Evolutionary conservation across 129 eudicot species (phyloP), one percentile per base, ranked within the genome.

Genomic region (Arctium lappa): DNA sequence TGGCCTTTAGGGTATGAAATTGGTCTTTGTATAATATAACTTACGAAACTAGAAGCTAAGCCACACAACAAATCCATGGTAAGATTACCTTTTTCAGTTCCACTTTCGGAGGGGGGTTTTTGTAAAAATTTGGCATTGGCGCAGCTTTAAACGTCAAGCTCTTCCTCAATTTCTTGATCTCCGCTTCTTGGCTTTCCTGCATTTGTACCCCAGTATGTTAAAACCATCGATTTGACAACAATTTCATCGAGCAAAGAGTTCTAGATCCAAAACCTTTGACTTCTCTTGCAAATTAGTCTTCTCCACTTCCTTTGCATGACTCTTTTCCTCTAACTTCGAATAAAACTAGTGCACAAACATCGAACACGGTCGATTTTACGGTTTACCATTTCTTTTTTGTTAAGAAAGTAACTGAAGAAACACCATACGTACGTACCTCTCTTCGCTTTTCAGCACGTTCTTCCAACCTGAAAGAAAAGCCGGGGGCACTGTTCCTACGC

Each of bases 381-480:
- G 48, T 18, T 60, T 22, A 22, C 27, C 27, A 22, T 22, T 22
- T 22, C 27, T 79, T 42, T 70, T 15, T 62, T 44, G 38, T 33
- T 16, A 42, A 62, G 12, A 22, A 50, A 18, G 48, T 16, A 11
- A 62, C 18, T 60, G 27, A 16, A 60, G 8, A 60, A 74, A 80
- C 68, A 30, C 16, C 27, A 0, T 53, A 27, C 56, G 0, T 53
- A 27, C 56, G 75, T 65, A 86, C 97, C 95, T 95, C 89, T 86
- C 85, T 89, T 72, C 99, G 83, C 86, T 92, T 95, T 65, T 95
- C 99, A 81, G 99, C 99, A 74, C 98, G 97, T 81, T 90, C 91
- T 33, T 92, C 92, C 90, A 84, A 87, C 79, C 91, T 88, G 85
- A 72, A 93, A 6, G 97, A 88, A 87, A 93, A 95, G 74, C 88